Conservation (phyloP, 75 land plant species). For the Pinus albicaulis region DNA sequence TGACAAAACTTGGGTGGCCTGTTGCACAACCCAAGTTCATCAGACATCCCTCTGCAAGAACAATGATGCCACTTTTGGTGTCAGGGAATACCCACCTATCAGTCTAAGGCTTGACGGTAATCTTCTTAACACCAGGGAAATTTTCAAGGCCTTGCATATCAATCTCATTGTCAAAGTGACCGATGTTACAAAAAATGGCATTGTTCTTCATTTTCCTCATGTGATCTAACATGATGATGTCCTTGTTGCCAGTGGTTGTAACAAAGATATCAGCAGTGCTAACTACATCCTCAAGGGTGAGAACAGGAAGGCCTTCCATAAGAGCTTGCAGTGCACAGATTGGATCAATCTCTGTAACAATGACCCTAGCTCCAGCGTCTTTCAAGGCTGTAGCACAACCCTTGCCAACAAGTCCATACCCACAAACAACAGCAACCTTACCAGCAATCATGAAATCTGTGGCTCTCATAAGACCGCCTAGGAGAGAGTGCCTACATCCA, state of each 20-base stretch:
- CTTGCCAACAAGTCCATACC: constrained; percentile 94
- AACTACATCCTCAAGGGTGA: constrained; percentile 69
- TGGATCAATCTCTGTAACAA: constrained; percentile 94
- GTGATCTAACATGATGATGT: constrained; percentile 90
- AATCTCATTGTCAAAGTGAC: constrained; percentile 46
- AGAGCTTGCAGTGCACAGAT: constrained; percentile 93
- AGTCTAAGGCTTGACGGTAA: constrained; percentile 96
- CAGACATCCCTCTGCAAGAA: constrained; percentile 89
- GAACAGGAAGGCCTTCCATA: constrained; percentile 21
- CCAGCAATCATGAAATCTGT: constrained; percentile 93
- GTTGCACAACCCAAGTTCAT: constrained; percentile 98
- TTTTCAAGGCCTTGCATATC: constrained; percentile 40
- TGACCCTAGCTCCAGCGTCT: constrained; percentile 84
- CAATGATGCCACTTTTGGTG: constrained; percentile 73
- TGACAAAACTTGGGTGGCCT: constrained; percentile 95
- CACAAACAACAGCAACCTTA: constrained; percentile 80
- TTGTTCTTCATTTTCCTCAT: constrained; percentile 96
- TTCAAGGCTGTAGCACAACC: constrained; percentile 91
- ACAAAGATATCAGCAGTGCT: constrained; percentile 79
- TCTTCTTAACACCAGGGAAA: constrained; percentile 38
- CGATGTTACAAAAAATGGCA: constrained; percentile 52
- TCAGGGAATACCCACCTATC: constrained; percentile 96
- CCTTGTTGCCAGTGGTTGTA: constrained; percentile 97
- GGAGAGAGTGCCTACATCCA: constrained; percentile 90
- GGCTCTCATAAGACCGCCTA: constrained; percentile 84